Evolutionary conservation across 148 eudicot species (phyloP).

Genomic region (Rhododendron kiyosumense): DNA sequence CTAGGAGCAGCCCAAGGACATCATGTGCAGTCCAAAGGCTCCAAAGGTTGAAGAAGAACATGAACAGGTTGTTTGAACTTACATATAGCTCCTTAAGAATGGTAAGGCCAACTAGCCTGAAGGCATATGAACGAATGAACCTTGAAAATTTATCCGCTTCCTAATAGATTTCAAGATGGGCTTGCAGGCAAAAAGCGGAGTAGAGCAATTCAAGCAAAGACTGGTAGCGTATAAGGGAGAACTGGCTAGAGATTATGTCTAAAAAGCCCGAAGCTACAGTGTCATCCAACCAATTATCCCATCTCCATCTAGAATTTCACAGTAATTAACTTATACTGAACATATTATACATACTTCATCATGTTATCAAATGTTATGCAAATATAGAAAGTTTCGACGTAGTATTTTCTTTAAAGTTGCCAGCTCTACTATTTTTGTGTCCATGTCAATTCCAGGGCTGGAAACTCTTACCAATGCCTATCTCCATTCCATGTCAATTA

Average conservation of each 20-base stretch:
- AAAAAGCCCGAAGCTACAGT: not conserved
- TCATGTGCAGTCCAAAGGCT: not conserved
- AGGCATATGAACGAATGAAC: not conserved
- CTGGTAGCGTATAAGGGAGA: not conserved
- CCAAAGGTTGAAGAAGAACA: not conserved
- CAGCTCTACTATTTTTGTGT: not conserved
- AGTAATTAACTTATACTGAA: not conserved
- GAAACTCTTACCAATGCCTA: not conserved
- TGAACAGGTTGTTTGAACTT: not conserved
- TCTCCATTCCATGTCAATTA: not conserved
- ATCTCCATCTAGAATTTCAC: not conserved
- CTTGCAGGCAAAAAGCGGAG: not conserved
- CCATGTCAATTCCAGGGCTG: not conserved
- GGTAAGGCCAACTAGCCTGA: not conserved
- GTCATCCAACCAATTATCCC: not conserved
- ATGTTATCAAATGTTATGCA: not conserved
- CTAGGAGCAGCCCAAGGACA: not conserved
- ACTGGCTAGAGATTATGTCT: not conserved
- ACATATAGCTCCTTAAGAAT: not conserved
- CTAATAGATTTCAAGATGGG: not conserved
- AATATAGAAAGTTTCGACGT: not conserved
- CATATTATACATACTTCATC: not conserved
- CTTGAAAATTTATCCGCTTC: not conserved
- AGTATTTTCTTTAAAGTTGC: not conserved
- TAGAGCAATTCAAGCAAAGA: not conserved